Evolutionary conservation across 371 early-diverging fungal species (phyloP), one percentile per base, ranked within the genome.

Genomic region (Actinomortierella ambigua): DNA sequence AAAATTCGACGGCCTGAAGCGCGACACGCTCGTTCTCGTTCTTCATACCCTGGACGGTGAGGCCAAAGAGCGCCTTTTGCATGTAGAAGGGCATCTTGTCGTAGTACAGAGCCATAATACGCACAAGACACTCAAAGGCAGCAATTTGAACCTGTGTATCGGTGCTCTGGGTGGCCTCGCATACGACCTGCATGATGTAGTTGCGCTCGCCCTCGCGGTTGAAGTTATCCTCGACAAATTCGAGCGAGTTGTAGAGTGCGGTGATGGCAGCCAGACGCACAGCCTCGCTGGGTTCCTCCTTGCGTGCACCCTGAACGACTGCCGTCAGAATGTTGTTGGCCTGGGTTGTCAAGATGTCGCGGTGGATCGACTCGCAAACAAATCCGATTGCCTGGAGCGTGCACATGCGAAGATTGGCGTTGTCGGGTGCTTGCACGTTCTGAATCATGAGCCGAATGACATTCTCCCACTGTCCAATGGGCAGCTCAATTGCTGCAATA

Each of bases 141-240:
- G 89, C 87, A 17, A 90, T 89, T 67, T 94, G 90, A 42, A 97
- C 90, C 39, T 82, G 83, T 23, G 71, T 82, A 46, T 88, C 86
- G 24, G 79, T 68, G 69, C 89, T 85, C 81, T 95, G 94, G 22
- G 96, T 94, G 27, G 95, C 94, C 71, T 95, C 96, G 76, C 98
- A 98, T 14, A 98, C 94, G n/a, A 95, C 89, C 73, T 94, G 92
- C 99, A 98, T 98, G 58, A 98, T 95, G 59, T 91, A 93, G 80
- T 98, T 96, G 60, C 98, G 86, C 77, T 98, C 97, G 59, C 87
- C 90, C 81, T 93, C 93, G 39, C 88, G 81, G 53, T 93, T 92
- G 83, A 98, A 98, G 82, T 98, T 96, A 24, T 83, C 88, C 65
- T 90, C 83, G 49, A 95, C 87, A 75, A 98, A 98, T 79, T 92